Evolutionary conservation across 352 stramenopile genomes (phyloP), one percentile per base, ranked within the genome.

Genomic region (Phytophthora chlamydospora): DNA sequence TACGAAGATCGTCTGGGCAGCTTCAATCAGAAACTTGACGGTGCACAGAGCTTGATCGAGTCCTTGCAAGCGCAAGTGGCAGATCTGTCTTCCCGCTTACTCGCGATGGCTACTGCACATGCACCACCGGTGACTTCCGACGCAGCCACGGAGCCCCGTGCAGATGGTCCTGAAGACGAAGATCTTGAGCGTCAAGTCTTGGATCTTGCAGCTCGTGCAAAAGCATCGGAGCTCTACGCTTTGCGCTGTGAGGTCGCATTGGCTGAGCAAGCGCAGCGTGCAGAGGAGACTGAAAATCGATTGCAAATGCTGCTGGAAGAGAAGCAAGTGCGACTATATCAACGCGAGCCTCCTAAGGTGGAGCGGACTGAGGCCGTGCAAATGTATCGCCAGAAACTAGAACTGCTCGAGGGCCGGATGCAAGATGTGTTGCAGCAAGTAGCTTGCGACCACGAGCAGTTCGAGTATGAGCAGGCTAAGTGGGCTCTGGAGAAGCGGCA

Each of bases 401-500:
- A 74, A 35, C 44, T 77, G 8, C 54, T 90, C 4, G 75, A 89
- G 42, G 63, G 66, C 1, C 68, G 80, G 19, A 65, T 90, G 21
- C 46, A 65, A 16, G 81, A 89, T 49, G 68, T 78, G 29, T 62
- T 83, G 19, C 64, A 81, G 41, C 81, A 90, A 57, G 71, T 90
- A 6, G 63, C 68, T 12, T 90, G 81, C 34, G 81, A 90, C 29
- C 81, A 80, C 43, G 74, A 87, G 12, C 72, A 89, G 61, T 88
- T 85, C 40, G 62, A 76, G 6, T 90, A 86, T 24, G 81, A 90
- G 36, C 68, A 88, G 45, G 49, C 57, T 2, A 90, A 86, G 40
- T 88, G 78, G 78, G 66, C 68, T 19, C 32, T 76, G 3, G 75
- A 89, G 51, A 88, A 86, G 47, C 76, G 75, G 11, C 60, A 79